A percentile compares a stretch with the other conserved stretches of the same genome.
phyloP scores from a whole-genome alignment of 129 eudicot genomes.

The Dittrichia graveolens region DNA sequence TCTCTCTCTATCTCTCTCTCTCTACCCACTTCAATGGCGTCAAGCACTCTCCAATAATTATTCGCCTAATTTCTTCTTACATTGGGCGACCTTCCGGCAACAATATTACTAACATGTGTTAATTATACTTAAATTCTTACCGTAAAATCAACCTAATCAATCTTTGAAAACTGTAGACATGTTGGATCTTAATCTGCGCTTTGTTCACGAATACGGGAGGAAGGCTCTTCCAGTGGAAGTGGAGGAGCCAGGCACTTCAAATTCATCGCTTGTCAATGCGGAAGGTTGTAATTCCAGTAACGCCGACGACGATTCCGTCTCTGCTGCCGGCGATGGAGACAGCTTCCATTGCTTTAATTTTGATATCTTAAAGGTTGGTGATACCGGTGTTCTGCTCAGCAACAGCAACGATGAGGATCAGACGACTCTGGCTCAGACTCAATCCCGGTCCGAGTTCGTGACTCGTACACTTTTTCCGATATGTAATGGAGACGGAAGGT shows the following conservation, averaged over 20 bases:
- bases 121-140: background rate
- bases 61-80: background rate
- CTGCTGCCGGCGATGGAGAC: conserved; percentile 34
- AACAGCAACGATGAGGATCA: conserved; percentile 26
- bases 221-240: conserved; percentile 8
- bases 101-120: background rate
- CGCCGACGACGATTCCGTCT: conserved; percentile 45
- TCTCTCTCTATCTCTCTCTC: conserved; percentile 26
- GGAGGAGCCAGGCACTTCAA: conserved; percentile 54
- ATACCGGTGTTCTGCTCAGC: conserved; percentile 18
- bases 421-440: conserved; percentile 30
- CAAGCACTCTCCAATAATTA: conserved; percentile 18
- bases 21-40: conserved; percentile 2
- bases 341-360: conserved; percentile 43
- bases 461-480: conserved; percentile 64
- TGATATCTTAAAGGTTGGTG: conserved; percentile 43
- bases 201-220: conserved; percentile 21
- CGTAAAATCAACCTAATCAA: background rate
- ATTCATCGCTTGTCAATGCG: conserved; percentile 45
- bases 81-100: conserved; percentile 17
- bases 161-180: conserved; percentile 19
- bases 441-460: conserved; percentile 45
- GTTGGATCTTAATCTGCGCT: conserved; percentile 62
- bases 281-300: conserved; percentile 49
- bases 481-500: conserved; percentile 37